Base-by-base conservation (phyloP, 768 basidiomycete genomes). In the Roridomyces roridus region DNA sequence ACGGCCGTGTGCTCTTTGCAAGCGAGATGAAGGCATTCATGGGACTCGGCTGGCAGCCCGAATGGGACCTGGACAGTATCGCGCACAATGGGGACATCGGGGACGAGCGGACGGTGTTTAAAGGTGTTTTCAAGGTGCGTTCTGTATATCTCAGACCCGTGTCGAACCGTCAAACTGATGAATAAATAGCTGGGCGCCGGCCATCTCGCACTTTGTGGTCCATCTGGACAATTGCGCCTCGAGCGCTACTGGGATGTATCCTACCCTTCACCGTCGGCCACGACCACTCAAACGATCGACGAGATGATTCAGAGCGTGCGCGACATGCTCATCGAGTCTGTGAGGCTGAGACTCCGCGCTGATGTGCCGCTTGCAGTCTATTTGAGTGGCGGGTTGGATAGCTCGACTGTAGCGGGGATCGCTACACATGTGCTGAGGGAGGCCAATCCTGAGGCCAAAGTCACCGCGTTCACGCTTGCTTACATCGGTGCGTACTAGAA, bases 371-470 rank as follows among this genome's bases (percentile, higher is more conserved):
- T 57, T n/a, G 59, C 59, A 1, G 41, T 64, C 1, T 64, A 61
- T 26, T 57, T 65, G 31, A 65, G 63, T 28, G 63, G 63, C 15
- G 63, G 63, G 9, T 59, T 65, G 25, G 63, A 65, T 23, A 62
- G 60, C 43, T 54, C 63, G 8, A 37, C 52, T 2, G 55, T 64
- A 8, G 59, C 59, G 20, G 62, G 62, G 1, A 64, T 60, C 18
- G 60, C 59, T 11, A 43, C 48, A n/a, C 25, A 60, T 29, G 43
- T 64, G n/a, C 29, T 64, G 2, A n/a, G 37, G 10, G 46, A 64
- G n/a, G 44, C 46, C 18, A 39, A 62, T 40, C 50, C 62, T 0
- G 25, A 56, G 40, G 58, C 62, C 2, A 60, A 42, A n/a, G 7
- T 63, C 14, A 51, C 59, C 6, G 20, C 58, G 1, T 60, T 57